Base-by-base conservation (phyloP, 169 alveolate genomes). In the Eimeria falciformis region DNA sequence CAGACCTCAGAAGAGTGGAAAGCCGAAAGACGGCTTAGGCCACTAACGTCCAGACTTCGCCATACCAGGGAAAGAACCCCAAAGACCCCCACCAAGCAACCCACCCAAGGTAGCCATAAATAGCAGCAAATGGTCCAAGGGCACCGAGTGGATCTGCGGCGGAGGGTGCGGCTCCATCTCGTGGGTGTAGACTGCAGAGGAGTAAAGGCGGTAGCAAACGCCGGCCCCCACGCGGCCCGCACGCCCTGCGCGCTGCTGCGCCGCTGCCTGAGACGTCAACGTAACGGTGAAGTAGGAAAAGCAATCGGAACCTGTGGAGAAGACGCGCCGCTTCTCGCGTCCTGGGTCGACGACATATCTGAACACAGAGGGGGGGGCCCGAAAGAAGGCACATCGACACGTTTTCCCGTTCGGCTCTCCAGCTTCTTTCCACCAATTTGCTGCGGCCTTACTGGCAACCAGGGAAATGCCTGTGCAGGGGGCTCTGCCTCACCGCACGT, bases 151-250 rank as follows among this genome's bases (percentile, higher is more conserved):
- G 7, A 98, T 97, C 90, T 97, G 98, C 73, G 98, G 98, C 5
- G 95, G 95, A 25, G 98, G 95, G 88, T 92, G 96, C 83, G 96
- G 94, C 40, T 92, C 94, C 88, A 97, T 95, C 83, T 91, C 89
- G 89, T 97, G 96, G 23, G 94, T 94, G 62, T 73, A 94, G 47
- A 91, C 92, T 3, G 93, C 94, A 17, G 94, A 86, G 18, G 94
- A 91, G 94, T 98, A 99, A 87, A 98, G 94, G 75, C 99, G 95
- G 88, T 99, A 99, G 93, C 99, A 99, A 93, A 98, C 99, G 1
- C 99, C 99, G 43, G 99, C 98, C 3, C 99, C 99, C 5, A 98
- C 97, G 96, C 99, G 97, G 47, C 99, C 99, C 0, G 99, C 99
- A 94, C 99, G 96, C 25, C 99, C 99, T 33, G 99, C 96, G 91